A percentile compares a stretch with the other conserved stretches of the same genome.
phyloP scores from a whole-genome alignment of 2,329 filamentous ascomycete species.

The Nannizzia gypsea region DNA sequence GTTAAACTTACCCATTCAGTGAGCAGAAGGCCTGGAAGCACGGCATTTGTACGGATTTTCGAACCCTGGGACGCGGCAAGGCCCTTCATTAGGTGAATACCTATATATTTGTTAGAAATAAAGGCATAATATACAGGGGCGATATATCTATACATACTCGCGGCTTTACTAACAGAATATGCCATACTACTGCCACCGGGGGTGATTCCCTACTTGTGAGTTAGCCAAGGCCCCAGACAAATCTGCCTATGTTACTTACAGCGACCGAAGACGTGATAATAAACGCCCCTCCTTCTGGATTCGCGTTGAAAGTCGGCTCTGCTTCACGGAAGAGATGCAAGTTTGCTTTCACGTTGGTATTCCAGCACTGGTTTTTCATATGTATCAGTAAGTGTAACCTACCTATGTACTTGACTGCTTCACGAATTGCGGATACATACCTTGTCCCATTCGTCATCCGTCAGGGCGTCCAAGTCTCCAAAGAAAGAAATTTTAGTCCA shows the following conservation, averaged over 20 bases:
- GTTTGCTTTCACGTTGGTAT: conserved; percentile 49
- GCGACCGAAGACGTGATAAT: conserved; percentile 54
- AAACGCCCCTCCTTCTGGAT: conserved; percentile 51
- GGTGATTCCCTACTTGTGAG: conserved; percentile 39
- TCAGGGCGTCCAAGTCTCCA: conserved; percentile 46
- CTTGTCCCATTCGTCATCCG: conserved; percentile 53
- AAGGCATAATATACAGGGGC: neutral
- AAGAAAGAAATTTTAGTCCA: conserved; percentile 52
- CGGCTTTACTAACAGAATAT: conserved; percentile 67
- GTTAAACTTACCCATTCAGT: conserved; percentile 51
- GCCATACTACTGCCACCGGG: conserved; percentile 50
- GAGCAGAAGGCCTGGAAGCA: conserved; percentile 52
- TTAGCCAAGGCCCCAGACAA: neutral
- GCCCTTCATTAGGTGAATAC: conserved; percentile 54
- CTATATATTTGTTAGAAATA: conserved; percentile 19
- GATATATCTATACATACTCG: conserved; percentile 35
- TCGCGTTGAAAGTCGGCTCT: conserved; percentile 47
- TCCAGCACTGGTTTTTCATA: conserved; percentile 42
- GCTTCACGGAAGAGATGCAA: conserved; percentile 46
- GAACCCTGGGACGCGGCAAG: conserved; percentile 50
- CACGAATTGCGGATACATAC: conserved; percentile 22
- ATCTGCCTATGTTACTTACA: conserved; percentile 24
- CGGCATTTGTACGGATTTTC: conserved; percentile 53
- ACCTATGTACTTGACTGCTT: neutral
- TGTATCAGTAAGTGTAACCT: too few relatives aligned